Conservation (phyloP, 495 filamentous ascomycete genomes). For the Entonaema liquescens region DNA sequence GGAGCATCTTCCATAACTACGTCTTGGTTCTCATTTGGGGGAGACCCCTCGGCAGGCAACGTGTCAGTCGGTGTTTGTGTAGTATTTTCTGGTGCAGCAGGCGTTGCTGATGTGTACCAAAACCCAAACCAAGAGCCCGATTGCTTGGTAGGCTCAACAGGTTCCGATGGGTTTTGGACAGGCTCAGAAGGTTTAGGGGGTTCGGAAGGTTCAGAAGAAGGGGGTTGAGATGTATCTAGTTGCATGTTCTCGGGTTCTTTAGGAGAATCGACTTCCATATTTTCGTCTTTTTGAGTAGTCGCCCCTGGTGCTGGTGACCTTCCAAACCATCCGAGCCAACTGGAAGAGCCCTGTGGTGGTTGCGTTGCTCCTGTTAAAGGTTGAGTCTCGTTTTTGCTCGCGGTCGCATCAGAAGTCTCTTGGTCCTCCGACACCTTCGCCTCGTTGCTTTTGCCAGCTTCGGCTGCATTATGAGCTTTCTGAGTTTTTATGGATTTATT, state of each 20-base stretch:
- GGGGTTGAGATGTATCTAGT: slow-evolving; percentile 16
- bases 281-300: slow-evolving; percentile 34
- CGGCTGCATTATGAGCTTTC: slow-evolving; percentile 20
- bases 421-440: slow-evolving; percentile 17
- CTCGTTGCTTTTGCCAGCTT: neutral
- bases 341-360: slow-evolving; percentile 51
- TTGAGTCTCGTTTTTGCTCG: slow-evolving; percentile 14
- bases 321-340: slow-evolving; percentile 70
- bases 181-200: neutral
- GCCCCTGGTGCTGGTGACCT: slow-evolving; percentile 41
- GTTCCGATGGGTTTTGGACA: neutral
- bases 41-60: slow-evolving; percentile 24
- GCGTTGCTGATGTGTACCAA: slow-evolving; percentile 51
- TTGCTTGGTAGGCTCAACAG: slow-evolving; percentile 35
- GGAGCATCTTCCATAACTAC: slow-evolving; percentile 53
- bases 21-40: slow-evolving; percentile 46
- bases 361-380: slow-evolving; percentile 25
- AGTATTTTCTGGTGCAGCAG: slow-evolving; percentile 32
- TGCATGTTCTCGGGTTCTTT: slow-evolving; percentile 35
- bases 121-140: slow-evolving; percentile 62
- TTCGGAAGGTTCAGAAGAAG: slow-evolving; percentile 17
- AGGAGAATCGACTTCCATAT: slow-evolving; percentile 35
- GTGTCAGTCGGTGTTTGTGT: slow-evolving; percentile 40
- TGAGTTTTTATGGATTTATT: slow-evolving; percentile 37
- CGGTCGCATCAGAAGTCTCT: slow-evolving; percentile 7